phyloP scores from a whole-genome alignment of 345 rosid species.

The Cardiospermum halicacabum region DNA sequence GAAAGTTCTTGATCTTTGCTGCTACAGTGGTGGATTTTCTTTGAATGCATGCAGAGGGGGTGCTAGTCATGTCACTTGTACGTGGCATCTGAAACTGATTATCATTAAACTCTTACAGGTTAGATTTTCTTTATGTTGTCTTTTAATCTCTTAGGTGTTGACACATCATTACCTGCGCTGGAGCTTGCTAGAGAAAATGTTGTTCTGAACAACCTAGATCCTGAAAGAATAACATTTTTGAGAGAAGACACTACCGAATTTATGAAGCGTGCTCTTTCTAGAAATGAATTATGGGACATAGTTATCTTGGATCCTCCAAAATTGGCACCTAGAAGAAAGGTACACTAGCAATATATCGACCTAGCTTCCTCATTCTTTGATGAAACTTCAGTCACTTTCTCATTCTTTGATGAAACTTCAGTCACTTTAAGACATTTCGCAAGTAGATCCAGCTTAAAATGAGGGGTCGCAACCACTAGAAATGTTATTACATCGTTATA shows the following conservation, averaged over 20 bases:
- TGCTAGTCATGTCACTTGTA: slow-evolving; percentile 59
- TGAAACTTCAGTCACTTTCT: slow-evolving; percentile 4
- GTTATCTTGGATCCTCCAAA: slow-evolving; percentile 92
- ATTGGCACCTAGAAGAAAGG: slow-evolving; percentile 78
- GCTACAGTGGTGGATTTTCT: slow-evolving; percentile 90
- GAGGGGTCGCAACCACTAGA: too few species aligned
- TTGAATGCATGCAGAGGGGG: slow-evolving; percentile 74
- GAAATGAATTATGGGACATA: slow-evolving; percentile 80
- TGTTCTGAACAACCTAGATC: slow-evolving; percentile 65
- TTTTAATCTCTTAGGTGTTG: slow-evolving; percentile 51
- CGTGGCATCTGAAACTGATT: not conserved
- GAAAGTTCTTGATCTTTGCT: slow-evolving; percentile 83
- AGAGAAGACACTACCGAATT: slow-evolving; percentile 70
- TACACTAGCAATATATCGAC: slow-evolving; percentile 12
- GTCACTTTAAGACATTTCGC: not conserved
- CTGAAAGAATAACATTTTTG: slow-evolving; percentile 48
- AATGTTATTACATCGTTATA: too few species aligned
- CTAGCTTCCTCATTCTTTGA: not conserved
- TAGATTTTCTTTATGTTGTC: slow-evolving; percentile 1
- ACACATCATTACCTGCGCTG: slow-evolving; percentile 78
- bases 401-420: not conserved
- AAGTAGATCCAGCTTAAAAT: not conserved
- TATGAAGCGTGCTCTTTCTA: slow-evolving; percentile 72
- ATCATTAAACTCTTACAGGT: not conserved
- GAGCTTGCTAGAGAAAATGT: slow-evolving; percentile 85